Evolutionary conservation across 2,329 filamentous ascomycete species (phyloP), one percentile per base, ranked within the genome.

Genomic region (Trichothecium roseum): DNA sequence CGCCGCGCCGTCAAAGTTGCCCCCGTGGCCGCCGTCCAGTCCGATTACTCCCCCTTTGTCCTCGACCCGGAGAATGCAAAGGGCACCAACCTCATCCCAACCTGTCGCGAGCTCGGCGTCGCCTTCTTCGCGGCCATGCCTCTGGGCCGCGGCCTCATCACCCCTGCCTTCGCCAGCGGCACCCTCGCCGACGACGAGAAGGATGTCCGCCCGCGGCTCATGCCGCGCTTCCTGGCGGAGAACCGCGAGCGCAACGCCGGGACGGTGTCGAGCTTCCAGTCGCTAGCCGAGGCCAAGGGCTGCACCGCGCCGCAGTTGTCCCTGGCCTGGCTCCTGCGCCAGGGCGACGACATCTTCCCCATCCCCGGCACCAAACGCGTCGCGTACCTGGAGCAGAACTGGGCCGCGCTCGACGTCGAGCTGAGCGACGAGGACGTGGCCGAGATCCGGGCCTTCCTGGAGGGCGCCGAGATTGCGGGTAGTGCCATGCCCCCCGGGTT

Each of bases 301-400:
- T 62, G 59, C 33, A 76, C 74, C 0, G 42, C 69, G 0, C 61
- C 60, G 3, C 68, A 82, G 48, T 47, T 82, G 18, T 66, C 72
- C 2, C 57, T 81, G 18, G 75, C 75, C 0, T 81, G 75, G 74
- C 44, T 80, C 39, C 46, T 78, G 42, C 64, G 63, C 3, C 73
- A 78, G 44, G 72, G 70, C 0, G 59, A 66, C 7, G 68, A 78
- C 43, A 60, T 79, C 35, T 64, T 73, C 44, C 74, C 76, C 0
- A 79, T 68, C 38, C 64, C 59, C 0, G 65, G 63, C 2, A 68
- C 63, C 3, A 67, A 60, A 48, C 59, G 47, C 35, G 47, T 61
- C 16, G 49, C 53, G 39, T 60, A 58, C 32, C 43, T 67, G 26
- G 58, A 65, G 36, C 56, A 66, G 38, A 68, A 68, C 34, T 45